Evolutionary conservation across 768 basidiomycete species (phyloP), one percentile per base, ranked within the genome.

Genomic region (Amanita molliuscula): DNA sequence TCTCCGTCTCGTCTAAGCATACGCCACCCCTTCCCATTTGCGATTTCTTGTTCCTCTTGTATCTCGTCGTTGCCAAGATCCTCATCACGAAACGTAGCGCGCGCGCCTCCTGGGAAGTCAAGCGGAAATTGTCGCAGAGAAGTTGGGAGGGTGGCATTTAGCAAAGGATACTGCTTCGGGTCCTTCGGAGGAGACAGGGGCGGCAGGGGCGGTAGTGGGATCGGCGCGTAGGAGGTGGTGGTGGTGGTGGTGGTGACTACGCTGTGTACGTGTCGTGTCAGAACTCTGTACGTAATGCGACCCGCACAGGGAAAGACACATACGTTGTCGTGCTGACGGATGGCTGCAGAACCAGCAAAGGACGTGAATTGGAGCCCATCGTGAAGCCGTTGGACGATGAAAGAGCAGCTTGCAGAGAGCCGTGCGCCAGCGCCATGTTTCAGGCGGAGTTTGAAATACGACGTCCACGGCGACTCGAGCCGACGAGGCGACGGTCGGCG

Each of bases 231-330:
- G 9, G 84, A 81, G 2, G 90, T 92, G 1, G 89, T 92, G 1
- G 90, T 92, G 0, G 87, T 89, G 1, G 90, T 92, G n/a, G 86
- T 91, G 44, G 89, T 92, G 58, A 88, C 84, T 58, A 92, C 87
- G 48, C 89, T 92, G 61, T 33, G 56, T 36, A 55, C 52, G 53
- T 55, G 44, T 50, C 53, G 56, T 58, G 54, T 62, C 48, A 61
- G 59, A 51, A 62, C 53, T 50, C 49, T 34, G 38, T 49, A 44
- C 37, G 3, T 44, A 44, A 46, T 40, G 18, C 23, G 26, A 50
- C 10, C 31, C 26, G n/a, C 7, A 25, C 44, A 21, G 9, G 23
- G 26, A 3, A 53, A 25, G 53, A 42, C 43, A 73, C 81, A 42
- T 69, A 90, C 88, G 79, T 88, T 31, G 87, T 91, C 3, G 88